phyloP scores from a whole-genome alignment of 2,329 filamentous ascomycete genomes.

The Clonostachys rhizophaga region DNA sequence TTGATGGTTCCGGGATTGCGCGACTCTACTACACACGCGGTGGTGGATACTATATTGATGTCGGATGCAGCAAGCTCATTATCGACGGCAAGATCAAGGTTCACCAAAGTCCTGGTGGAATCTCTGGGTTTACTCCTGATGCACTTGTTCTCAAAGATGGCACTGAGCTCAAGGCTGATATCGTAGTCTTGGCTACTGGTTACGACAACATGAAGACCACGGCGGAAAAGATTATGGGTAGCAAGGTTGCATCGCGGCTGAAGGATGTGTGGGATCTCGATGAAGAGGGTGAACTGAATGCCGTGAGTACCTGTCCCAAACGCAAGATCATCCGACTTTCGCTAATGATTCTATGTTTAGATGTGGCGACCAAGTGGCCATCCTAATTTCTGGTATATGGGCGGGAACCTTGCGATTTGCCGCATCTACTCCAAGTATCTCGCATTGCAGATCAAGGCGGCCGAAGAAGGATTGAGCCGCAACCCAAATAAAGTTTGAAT shows the following conservation, averaged over 20 bases:
- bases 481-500: too few species aligned
- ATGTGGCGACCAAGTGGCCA: constrained; percentile 31
- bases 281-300: constrained; percentile 18
- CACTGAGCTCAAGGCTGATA: constrained; percentile 26
- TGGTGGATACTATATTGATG: constrained; percentile 68
- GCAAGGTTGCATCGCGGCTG: constrained; percentile 21
- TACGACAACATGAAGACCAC: constrained; percentile 30
- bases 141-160: constrained; percentile 22
- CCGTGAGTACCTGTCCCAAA: constrained; percentile 11
- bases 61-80: constrained; percentile 59
- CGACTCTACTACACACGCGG: constrained; percentile 61
- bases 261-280: constrained; percentile 30
- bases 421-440: constrained; percentile 26
- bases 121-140: constrained; percentile 19
- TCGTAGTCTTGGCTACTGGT: constrained; percentile 35
- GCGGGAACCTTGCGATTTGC: constrained; percentile 24
- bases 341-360: constrained; percentile 7
- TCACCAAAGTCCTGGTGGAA: constrained; percentile 14
- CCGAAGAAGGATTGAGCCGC: constrained; percentile 13
- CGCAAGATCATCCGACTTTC: not conserved
- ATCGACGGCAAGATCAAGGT: constrained; percentile 36
- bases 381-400: constrained; percentile 30
- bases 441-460: constrained; percentile 31
- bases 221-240: constrained; percentile 25
- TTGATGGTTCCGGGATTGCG: constrained; percentile 50